A percentile compares a stretch with the other conserved stretches of the same genome.
Evolutionary conservation across 1,139 yeast species (phyloP).

Genomic region (Debaryomyces subglobosus): DNA sequence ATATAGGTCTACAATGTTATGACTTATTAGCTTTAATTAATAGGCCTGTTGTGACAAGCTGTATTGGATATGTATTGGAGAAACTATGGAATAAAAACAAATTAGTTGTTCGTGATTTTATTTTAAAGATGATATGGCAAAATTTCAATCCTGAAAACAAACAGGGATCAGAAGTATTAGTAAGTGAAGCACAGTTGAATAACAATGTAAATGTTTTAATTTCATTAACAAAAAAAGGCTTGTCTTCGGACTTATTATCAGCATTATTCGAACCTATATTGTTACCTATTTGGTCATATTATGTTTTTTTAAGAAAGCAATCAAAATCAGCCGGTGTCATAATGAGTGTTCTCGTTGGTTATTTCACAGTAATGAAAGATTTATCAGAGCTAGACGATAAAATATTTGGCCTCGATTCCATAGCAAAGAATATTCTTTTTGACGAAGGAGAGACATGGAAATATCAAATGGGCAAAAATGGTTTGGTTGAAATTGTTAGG

Average conservation of each 20-base stretch:
- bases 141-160: slow-evolving; percentile 26
- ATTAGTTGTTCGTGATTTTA: slow-evolving; percentile 59
- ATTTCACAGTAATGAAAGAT: slow-evolving; percentile 42
- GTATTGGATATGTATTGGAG: slow-evolving; percentile 58
- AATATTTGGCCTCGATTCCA: slow-evolving; percentile 34
- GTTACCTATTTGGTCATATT: slow-evolving; percentile 63
- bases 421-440: slow-evolving; percentile 48
- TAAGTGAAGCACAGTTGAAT: slow-evolving; percentile 55
- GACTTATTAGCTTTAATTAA: slow-evolving; percentile 60
- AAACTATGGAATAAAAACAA: slow-evolving; percentile 56
- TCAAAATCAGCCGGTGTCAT: slow-evolving; percentile 47
- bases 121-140: slow-evolving; percentile 53
- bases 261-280: slow-evolving; percentile 50
- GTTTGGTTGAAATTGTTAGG: slow-evolving; percentile 53
- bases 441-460: slow-evolving; percentile 54
- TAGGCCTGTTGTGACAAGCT: slow-evolving; percentile 61
- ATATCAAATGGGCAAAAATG: slow-evolving; percentile 55
- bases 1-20: slow-evolving; percentile 62
- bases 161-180: slow-evolving; percentile 26
- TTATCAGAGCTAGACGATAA: slow-evolving; percentile 20
- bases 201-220: slow-evolving; percentile 67
- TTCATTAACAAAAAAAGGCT: slow-evolving; percentile 58
- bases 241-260: slow-evolving; percentile 43
- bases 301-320: slow-evolving; percentile 49
- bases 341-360: slow-evolving; percentile 50